Evolutionary conservation across 495 filamentous ascomycete genomes (phyloP), one percentile per base, ranked within the genome.

Genomic region (Pseudevernia furfuracea): DNA sequence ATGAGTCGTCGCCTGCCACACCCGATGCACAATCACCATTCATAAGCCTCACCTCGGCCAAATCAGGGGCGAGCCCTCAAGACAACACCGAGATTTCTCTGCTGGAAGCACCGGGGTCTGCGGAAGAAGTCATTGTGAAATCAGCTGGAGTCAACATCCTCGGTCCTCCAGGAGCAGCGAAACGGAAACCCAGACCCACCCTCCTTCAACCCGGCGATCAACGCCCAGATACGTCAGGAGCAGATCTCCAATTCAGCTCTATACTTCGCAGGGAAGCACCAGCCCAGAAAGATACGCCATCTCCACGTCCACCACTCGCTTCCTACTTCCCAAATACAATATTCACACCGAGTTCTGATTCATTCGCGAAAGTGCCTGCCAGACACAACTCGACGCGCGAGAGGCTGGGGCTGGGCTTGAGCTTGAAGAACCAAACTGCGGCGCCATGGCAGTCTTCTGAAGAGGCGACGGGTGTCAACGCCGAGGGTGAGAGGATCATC

Each of bases 81-180:
- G 62, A 61, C 0, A 49, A 62, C 32, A 43, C 56, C n/a, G 28
- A 66, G 19, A 60, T 34, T 12, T 59, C 63, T 7, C 23, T 53
- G 23, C 19, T 68, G 8, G 59, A 67, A 28, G 41, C 37, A 23
- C 65, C 62, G 25, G 14, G 36, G 1, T 38, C 32, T 23, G 34
- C 25, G 28, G 58, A 57, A 43, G 62, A 67, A 32, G 67, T 61
- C 49, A 60, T 65, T 34, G 60, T 71, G 34, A 68, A 46, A 12
- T 71, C 69, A n/a, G 37, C 43, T 23, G 69, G 69, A 5, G n/a
- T 28, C 23, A 69, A 69, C 32, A 55, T 71, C 38, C 55, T 71
- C 4, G 67, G 67, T 46, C 65, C 67, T 28, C 69, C 67, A 17
- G 59, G 52, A 28, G 48, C 65, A 30, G 67, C 67, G n/a, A 62